Evolutionary conservation across 225 moss, liverwort and hornwort genomes (phyloP), one percentile per base, ranked within the genome.

Genomic region (Polytrichum formosum): DNA sequence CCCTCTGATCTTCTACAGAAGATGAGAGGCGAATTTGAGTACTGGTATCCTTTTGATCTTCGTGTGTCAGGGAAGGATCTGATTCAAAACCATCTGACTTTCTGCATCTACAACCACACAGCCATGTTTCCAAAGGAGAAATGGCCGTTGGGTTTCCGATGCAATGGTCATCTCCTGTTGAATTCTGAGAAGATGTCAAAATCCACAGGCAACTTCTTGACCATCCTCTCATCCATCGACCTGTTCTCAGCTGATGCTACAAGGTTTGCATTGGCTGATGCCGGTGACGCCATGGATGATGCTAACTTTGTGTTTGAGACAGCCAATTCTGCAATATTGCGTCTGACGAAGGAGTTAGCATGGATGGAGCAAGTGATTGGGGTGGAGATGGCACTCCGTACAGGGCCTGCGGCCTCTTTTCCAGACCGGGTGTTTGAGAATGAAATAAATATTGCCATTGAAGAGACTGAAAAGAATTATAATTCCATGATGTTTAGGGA

Each of bases 1-100:
- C 75, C 97, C 20, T 55, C 61, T 9, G 87, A 83, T 26, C 63
- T 90, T 22, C 64, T 94, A 46, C 64, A 88, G 54, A 85, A 83
- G 82, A 92, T 98, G 97, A 87, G 85, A 75, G 75, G 75, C 28
- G 97, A 98, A 75, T 94, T 98, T 63, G 84, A 78, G 28, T 98
- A 94, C 68, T 98, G 97, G 97, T 98, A 98, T 65, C 97, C 97
- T 4, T 92, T 94, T 31, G 84, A 94, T 67, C 87, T 98, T 21
- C 92, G 94, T 30, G 91, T 88, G 21, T 94, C 97, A 28, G 97
- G 97, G 55, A 98, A 98, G 71, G 97, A 98, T 78, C 74, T 98
- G 73, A 92, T 98, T 53, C 97, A 94, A 67, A 98, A 98, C 30
- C 97, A 98, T 77, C 76, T 98, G 72, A 98, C 92, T 8, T 98